A percentile compares a stretch with the other conserved stretches of the same genome.
These are phyloP conservation scores for Buxus sempervirens DNA, from an alignment of 164 flowering plant genomes.

Conservation along the genomic window DNA sequence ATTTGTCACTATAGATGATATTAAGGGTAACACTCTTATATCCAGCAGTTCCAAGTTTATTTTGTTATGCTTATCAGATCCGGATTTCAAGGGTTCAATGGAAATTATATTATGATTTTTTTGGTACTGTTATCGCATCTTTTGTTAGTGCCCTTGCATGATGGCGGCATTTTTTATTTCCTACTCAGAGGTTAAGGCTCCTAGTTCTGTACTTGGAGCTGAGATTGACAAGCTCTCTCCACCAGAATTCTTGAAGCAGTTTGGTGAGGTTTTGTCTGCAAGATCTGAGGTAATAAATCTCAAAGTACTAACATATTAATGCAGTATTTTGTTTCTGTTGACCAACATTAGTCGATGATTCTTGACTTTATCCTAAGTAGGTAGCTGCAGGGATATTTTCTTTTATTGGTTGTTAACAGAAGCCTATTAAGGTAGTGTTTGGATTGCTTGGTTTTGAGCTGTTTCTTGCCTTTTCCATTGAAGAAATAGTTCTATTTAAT, in stretches of 20 bases:
- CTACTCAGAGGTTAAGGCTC: constrained; percentile 56
- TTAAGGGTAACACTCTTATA: constrained; percentile 40
- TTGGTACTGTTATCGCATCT: not conserved
- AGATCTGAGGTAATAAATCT: constrained; percentile 53
- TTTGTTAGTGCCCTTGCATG: not conserved
- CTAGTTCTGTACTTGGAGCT: constrained; percentile 66
- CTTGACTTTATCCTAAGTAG: not conserved
- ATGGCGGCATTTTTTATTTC: constrained; percentile 4
- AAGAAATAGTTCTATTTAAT: too few relatives aligned
- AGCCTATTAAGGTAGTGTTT: too few relatives aligned
- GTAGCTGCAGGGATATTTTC: not conserved
- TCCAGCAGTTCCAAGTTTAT: not conserved
- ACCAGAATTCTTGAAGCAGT: constrained; percentile 63
- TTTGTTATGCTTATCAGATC: not conserved
- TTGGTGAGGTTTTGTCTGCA: constrained; percentile 50
- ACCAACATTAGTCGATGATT: too few relatives aligned
- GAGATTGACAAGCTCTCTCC: constrained; percentile 66
- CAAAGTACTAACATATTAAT: not conserved
- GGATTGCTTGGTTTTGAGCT: too few relatives aligned
- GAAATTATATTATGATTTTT: not conserved
- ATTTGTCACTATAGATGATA: constrained; percentile 57
- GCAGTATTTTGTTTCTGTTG: constrained; percentile 1
- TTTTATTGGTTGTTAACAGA: too few relatives aligned
- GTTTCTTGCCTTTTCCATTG: too few relatives aligned
- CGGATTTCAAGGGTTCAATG: not conserved